phyloP scores from a whole-genome alignment of 2,329 filamentous ascomycete species.

The Xylaria sp. region DNA sequence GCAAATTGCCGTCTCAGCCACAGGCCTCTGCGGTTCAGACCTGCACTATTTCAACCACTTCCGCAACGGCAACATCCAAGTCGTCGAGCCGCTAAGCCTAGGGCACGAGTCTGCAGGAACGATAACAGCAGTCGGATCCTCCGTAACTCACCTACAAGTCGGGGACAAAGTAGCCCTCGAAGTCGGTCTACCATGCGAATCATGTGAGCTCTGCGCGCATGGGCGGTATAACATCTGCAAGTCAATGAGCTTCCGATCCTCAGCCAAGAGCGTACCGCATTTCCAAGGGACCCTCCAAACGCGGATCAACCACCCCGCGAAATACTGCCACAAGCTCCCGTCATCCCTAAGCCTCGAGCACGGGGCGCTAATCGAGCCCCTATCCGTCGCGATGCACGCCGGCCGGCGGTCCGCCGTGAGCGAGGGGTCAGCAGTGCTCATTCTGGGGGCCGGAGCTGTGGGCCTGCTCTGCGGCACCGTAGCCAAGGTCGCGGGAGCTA shows the following conservation, averaged over 20 bases:
- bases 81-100: constrained; percentile 58
- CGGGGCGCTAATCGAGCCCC: constrained; percentile 64
- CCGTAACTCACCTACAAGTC: constrained; percentile 60
- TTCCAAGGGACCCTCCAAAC: constrained; percentile 65
- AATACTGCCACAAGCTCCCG: constrained; percentile 64
- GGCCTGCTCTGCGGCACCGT: constrained; percentile 67
- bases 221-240: constrained; percentile 69
- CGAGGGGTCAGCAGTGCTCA: constrained; percentile 48
- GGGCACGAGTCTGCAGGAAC: constrained; percentile 76
- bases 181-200: constrained; percentile 60
- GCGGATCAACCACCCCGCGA: constrained; percentile 59
- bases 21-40: constrained; percentile 71
- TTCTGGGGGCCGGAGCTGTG: constrained; percentile 67
- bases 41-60: constrained; percentile 71
- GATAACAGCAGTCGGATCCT: constrained; percentile 63
- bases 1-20: constrained; percentile 65
- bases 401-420: constrained; percentile 50
- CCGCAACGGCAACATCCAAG: constrained; percentile 68
- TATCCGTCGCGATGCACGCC: constrained; percentile 66
- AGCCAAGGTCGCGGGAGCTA: constrained; percentile 52
- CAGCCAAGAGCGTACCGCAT: constrained; percentile 62
- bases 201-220: constrained; percentile 53
- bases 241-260: constrained; percentile 62
- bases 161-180: constrained; percentile 74
- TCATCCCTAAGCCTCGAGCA: constrained; percentile 53